Evolutionary conservation across 2,329 filamentous ascomycete species (phyloP).

Genomic region (Claviceps arundinis): DNA sequence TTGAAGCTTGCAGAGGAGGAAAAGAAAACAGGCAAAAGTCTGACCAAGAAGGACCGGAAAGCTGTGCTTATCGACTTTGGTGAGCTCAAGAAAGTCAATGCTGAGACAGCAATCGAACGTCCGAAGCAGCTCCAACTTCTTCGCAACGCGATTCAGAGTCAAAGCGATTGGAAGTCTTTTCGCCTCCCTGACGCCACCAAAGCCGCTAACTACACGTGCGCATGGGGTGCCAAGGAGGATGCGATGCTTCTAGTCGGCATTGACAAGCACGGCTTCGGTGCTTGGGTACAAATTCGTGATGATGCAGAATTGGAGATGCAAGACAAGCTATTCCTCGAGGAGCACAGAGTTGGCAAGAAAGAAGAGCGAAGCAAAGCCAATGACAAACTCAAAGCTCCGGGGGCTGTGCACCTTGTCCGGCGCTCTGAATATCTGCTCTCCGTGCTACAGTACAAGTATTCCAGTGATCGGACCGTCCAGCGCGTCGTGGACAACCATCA

Average conservation of each 20-base stretch:
- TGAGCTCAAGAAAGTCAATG: slow-evolving; percentile 88
- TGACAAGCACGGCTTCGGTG: slow-evolving; percentile 84
- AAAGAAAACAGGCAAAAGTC: slow-evolving; percentile 63
- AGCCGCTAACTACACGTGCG: slow-evolving; percentile 76
- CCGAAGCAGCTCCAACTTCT: slow-evolving; percentile 80
- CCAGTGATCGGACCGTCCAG: slow-evolving; percentile 60
- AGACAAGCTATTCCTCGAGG: slow-evolving; percentile 92
- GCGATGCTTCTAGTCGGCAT: slow-evolving; percentile 96
- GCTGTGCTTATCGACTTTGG: slow-evolving; percentile 91
- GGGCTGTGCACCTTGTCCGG: slow-evolving; percentile 92
- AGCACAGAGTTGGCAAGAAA: slow-evolving; percentile 96
- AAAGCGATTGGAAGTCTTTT: slow-evolving; percentile 63
- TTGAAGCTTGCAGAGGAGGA: slow-evolving; percentile 68
- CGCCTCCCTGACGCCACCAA: slow-evolving; percentile 86
- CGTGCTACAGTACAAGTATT: slow-evolving; percentile 79
- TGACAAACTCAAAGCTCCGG: slow-evolving; percentile 76
- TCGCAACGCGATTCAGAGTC: slow-evolving; percentile 54
- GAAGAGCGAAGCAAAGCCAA: slow-evolving; percentile 73
- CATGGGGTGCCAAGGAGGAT: slow-evolving; percentile 88
- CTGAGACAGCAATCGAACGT: slow-evolving; percentile 85
- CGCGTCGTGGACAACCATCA: slow-evolving; percentile 84
- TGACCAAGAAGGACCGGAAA: slow-evolving; percentile 96
- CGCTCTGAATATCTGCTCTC: slow-evolving; percentile 90
- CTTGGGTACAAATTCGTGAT: slow-evolving; percentile 89
- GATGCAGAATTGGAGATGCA: slow-evolving; percentile 72